These are phyloP conservation scores for Cylindrotheca closterium DNA, from an alignment of 108 stramenopile species.

Conservation along the genomic window DNA sequence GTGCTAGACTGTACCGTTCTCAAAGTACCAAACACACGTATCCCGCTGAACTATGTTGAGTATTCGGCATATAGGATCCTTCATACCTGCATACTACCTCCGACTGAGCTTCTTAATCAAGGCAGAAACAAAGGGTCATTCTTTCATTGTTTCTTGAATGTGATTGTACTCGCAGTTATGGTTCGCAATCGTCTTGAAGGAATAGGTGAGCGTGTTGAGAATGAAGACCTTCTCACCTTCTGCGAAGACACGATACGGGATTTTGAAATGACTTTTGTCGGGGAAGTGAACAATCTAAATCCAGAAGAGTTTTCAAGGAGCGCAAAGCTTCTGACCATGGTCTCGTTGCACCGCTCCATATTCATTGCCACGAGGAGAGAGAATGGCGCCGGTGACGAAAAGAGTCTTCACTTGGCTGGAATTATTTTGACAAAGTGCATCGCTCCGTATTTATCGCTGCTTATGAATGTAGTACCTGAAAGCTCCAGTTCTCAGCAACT, in stretches of 20 bases:
- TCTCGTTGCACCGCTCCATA: constrained; percentile 13
- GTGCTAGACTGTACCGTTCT: constrained; percentile 1
- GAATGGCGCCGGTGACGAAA: background rate
- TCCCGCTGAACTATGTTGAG: constrained; percentile 21
- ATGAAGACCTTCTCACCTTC: background rate
- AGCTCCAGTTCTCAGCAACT: background rate
- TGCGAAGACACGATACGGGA: background rate
- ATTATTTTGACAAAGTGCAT: constrained; percentile 15
- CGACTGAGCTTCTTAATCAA: background rate
- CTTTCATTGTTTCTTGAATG: background rate
- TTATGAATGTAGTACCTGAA: background rate
- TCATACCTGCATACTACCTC: background rate
- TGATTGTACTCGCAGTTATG: background rate
- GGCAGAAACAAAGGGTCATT: too few species aligned
- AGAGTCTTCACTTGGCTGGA: background rate
- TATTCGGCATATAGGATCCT: constrained; percentile 28
- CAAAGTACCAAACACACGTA: background rate
- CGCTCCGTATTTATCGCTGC: constrained; percentile 9
- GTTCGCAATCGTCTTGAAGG: background rate
- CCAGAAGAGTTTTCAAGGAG: background rate
- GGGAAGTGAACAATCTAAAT: background rate
- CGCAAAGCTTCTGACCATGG: constrained; percentile 7
- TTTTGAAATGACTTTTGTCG: background rate
- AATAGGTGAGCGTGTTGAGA: background rate
- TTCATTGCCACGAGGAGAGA: constrained; percentile 10